Evolutionary conservation across 306 rosid genomes (phyloP).

Genomic region (Fragaria ananassa): DNA sequence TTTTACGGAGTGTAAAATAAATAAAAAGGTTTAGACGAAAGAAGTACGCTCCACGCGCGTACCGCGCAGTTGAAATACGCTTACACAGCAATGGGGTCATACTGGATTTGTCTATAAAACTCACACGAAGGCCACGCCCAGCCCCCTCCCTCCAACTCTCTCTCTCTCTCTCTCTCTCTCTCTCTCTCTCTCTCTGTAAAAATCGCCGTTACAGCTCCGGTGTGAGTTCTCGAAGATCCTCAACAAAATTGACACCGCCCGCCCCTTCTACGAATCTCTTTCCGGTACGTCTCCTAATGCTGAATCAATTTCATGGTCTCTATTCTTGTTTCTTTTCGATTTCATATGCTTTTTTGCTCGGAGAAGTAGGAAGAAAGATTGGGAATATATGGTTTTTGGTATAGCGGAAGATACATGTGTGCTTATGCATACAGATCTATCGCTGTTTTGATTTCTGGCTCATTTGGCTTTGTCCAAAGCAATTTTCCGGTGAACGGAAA

Average conservation of each 20-base stretch:
- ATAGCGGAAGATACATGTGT: neutral
- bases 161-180: neutral
- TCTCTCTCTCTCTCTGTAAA: neutral
- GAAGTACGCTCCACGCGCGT: too few relatives aligned
- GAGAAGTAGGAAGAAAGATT: neutral
- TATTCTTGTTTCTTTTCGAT: neutral
- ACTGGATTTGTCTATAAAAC: conserved; percentile 8
- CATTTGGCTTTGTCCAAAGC: neutral
- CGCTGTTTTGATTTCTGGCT: neutral
- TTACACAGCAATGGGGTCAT: neutral
- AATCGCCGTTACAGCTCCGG: conserved; percentile 1
- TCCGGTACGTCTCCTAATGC: neutral
- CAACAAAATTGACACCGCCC: neutral
- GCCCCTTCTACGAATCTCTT: neutral
- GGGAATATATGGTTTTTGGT: neutral
- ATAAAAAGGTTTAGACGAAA: too few relatives aligned
- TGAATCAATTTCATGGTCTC: neutral
- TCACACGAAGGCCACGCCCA: neutral
- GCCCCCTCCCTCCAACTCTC: neutral
- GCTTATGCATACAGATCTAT: neutral
- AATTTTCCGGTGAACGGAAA: neutral
- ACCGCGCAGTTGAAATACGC: too few relatives aligned
- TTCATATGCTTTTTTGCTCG: neutral
- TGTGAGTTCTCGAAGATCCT: neutral
- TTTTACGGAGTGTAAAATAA: too few relatives aligned